Evolutionary conservation across 257 asterid species (phyloP).

Genomic region (Nicotiana obtusifolia): DNA sequence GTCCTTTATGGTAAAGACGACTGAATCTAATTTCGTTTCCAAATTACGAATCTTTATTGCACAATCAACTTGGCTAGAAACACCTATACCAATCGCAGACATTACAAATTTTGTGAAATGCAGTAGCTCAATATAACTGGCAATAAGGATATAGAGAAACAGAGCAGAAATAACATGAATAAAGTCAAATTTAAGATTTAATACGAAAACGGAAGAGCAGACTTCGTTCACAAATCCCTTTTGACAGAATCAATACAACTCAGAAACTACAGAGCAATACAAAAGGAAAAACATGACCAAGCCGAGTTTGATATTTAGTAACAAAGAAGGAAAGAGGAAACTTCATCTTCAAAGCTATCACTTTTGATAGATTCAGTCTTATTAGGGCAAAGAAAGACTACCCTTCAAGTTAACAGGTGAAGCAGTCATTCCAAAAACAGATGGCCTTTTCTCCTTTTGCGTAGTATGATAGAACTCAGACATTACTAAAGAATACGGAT

Average conservation of each 20-base stretch:
- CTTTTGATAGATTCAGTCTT: background rate
- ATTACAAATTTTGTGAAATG: background rate
- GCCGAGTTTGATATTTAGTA: background rate
- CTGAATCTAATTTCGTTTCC: conserved; percentile 83
- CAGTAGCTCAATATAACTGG: background rate
- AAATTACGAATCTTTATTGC: conserved; percentile 92
- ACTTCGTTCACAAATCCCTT: background rate
- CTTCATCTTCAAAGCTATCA: background rate
- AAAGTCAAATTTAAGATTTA: background rate
- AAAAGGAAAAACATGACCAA: background rate
- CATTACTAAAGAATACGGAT: conserved; percentile 97
- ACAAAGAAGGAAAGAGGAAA: conserved; percentile 8
- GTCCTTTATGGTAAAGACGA: conserved; percentile 91
- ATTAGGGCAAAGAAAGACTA: conserved; percentile 22
- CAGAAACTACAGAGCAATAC: background rate
- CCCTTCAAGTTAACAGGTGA: conserved; percentile 99
- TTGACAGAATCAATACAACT: background rate
- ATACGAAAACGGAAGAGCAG: conserved; percentile 3
- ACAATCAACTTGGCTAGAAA: conserved; percentile 97
- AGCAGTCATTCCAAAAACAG: conserved; percentile 99
- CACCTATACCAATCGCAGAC: conserved; percentile 46
- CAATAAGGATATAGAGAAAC: background rate
- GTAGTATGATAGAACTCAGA: conserved; percentile 96
- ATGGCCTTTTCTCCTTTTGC: conserved; percentile 84
- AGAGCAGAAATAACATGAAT: background rate